Evolutionary conservation across 257 asterid species (phyloP).

Genomic region (Ehretia macrophylla): DNA sequence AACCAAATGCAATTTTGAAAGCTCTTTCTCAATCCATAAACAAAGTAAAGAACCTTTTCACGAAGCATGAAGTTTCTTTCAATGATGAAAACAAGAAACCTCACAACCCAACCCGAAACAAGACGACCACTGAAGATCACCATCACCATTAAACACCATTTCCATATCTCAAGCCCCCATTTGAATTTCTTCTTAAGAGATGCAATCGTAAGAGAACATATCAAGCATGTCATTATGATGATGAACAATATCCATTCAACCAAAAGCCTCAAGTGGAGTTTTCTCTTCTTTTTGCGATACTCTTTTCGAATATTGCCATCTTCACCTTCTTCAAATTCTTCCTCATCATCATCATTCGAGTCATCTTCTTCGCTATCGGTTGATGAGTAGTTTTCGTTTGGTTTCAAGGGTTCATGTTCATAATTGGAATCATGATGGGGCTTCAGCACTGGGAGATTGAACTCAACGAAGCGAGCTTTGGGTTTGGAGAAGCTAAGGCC

Average conservation of each 20-base stretch:
- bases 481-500: constrained; percentile 58
- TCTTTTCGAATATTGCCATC: constrained; percentile 9
- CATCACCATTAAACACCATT: constrained; percentile 43
- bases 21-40: constrained; percentile 46
- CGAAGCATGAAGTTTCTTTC: constrained; percentile 57
- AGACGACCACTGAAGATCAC: constrained; percentile 57
- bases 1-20: constrained; percentile 57
- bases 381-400: background rate
- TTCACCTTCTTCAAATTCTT: constrained; percentile 19
- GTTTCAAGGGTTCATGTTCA: constrained; percentile 15
- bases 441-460: constrained; percentile 18
- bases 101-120: constrained; percentile 45
- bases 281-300: constrained; percentile 10
- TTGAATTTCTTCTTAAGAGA: constrained; percentile 21
- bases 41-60: constrained; percentile 53
- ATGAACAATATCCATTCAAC: constrained; percentile 38
- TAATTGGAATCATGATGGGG: constrained; percentile 3
- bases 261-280: constrained; percentile 19
- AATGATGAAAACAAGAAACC: constrained; percentile 30
- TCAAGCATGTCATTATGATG: constrained; percentile 28
- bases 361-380: constrained; percentile 14
- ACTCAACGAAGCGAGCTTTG: constrained; percentile 48
- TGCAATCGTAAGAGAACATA: constrained; percentile 36
- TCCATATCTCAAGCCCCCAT: constrained; percentile 42
- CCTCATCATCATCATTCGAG: constrained; percentile 11